Conservation (phyloP, 306 rosid genomes). For the Vicia sativa region DNA sequence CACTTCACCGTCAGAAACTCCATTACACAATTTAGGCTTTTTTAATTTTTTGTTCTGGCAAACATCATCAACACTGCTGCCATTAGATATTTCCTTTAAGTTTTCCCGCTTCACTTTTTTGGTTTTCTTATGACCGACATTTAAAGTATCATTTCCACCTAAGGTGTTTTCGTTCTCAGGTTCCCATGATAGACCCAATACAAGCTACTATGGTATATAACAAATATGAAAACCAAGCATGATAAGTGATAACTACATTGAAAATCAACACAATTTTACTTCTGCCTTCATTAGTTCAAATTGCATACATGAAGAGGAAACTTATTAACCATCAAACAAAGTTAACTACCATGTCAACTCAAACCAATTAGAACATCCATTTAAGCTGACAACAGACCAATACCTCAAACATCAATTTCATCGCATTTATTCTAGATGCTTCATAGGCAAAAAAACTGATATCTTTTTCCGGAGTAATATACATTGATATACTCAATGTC, state of each 20-base stretch:
- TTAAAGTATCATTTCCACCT: no score
- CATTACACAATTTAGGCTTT: conserved; percentile 37
- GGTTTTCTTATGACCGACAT: no score
- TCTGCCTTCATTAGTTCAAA: conserved; percentile 11
- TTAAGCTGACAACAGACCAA: no score
- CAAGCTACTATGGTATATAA: no score
- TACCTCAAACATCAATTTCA: no score
- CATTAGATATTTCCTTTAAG: conserved; percentile 64
- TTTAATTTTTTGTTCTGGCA: conserved; percentile 36
- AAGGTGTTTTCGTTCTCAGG: not conserved
- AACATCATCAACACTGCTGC: conserved; percentile 26
- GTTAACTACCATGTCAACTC: not conserved
- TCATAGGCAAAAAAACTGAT: conserved; percentile 68
- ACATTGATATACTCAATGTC: conserved; percentile 82
- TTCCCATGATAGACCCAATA: no score
- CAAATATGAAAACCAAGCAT: not conserved
- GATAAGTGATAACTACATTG: not conserved
- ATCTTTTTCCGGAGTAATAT: conserved; percentile 76
- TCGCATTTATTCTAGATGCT: conserved; percentile 69
- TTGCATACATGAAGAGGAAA: not conserved
- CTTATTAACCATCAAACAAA: conserved; percentile 13
- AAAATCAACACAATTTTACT: conserved; percentile 1
- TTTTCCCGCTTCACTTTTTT: conserved; percentile 55
- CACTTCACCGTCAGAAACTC: not conserved
- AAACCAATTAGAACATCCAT: no score